Base-by-base conservation (phyloP, 192 early-diverging fungal genomes). In the Podila verticillata region DNA sequence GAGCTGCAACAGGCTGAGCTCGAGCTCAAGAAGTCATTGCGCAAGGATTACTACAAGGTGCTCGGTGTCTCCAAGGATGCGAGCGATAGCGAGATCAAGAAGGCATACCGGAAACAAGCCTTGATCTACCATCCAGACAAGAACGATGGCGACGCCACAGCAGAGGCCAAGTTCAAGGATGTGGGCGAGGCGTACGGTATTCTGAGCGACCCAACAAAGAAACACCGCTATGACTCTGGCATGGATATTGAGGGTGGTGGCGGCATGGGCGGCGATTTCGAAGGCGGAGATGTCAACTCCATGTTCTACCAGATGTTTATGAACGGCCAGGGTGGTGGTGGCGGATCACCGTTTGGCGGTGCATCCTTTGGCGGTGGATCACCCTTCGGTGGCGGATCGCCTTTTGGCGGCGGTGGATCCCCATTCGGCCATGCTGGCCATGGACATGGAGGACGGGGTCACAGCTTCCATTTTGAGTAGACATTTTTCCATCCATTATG, bases 31-130 rank as follows among this genome's bases (percentile, higher is more conserved):
- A 86, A 90, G 63, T 87, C 95, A n/a, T 84, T 92, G 83, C 89
- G 95, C 61, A 98, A 98, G 79, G 97, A 99, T 79, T 99, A 97
- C 73, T 99, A 99, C 84, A 91, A 96, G 82, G 93, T 98, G 65
- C 79, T 99, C 20, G 95, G 92, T 12, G 81, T 97, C 24, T 31
- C 82, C 12, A 93, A 92, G 78, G 83, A 87, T 51, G 94, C 96
- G 13, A 81, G 81, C 29, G 96, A 98, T 20, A 89, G 88, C 24
- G 92, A 91, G 48, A 91, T 95, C 71, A 94, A 94, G 70, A 93
- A 93, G 84, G 93, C 93, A 15, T 95, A 95, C 68, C 87, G 91
- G 74, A 94, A 91, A 71, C 84, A 94, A 17, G 96, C 96, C 3
- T 87, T 99, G 20, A 83, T 89, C 70, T 91, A 95, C 83, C 97